Conservation (phyloP, 768 basidiomycete genomes). For the Pulveroboletus sp. region DNA sequence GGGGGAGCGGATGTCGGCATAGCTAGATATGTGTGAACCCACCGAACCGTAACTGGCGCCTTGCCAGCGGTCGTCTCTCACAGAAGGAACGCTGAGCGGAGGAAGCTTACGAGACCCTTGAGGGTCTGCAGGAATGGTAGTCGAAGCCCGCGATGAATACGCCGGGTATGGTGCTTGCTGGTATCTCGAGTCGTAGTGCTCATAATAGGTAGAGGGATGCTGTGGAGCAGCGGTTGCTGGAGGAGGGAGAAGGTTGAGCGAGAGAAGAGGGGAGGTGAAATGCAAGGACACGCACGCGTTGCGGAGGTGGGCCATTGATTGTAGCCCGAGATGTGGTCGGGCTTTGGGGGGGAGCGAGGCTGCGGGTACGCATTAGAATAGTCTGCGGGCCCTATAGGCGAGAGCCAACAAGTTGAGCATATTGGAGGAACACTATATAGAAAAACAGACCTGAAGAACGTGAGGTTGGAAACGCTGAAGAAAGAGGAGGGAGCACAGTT, state of each 20-base stretch:
- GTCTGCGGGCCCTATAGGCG: constrained; percentile 54
- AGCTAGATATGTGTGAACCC: constrained; percentile 34
- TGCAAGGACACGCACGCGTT: constrained; percentile 31
- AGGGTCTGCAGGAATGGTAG: constrained; percentile 44
- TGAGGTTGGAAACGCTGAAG: constrained; percentile 82
- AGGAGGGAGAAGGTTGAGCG: constrained; percentile 2
- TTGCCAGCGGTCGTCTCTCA: constrained; percentile 49
- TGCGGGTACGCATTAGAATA: constrained; percentile 58
- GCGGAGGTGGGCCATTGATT: constrained; percentile 37
- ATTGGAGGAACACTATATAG: constrained; percentile 50
- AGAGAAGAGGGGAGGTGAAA: constrained; percentile 1
- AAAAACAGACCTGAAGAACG: constrained; percentile 83
- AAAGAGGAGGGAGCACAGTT: constrained; percentile 82
- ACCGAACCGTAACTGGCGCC: constrained; percentile 36
- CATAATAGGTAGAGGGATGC: constrained; percentile 47
- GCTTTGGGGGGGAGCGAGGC: constrained; percentile 58
- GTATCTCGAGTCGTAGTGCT: constrained; percentile 52
- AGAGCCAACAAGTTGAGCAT: constrained; percentile 54
- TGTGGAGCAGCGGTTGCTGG: constrained; percentile 41
- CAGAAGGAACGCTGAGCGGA: constrained; percentile 43
- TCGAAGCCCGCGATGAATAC: constrained; percentile 46
- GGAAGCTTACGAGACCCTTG: constrained; percentile 57
- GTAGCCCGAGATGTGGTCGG: constrained; percentile 52
- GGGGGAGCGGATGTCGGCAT: constrained; percentile 54
- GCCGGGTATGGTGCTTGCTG: constrained; percentile 36